Conservation (phyloP, 257 asterid species). For the Nicotiana paniculata region DNA sequence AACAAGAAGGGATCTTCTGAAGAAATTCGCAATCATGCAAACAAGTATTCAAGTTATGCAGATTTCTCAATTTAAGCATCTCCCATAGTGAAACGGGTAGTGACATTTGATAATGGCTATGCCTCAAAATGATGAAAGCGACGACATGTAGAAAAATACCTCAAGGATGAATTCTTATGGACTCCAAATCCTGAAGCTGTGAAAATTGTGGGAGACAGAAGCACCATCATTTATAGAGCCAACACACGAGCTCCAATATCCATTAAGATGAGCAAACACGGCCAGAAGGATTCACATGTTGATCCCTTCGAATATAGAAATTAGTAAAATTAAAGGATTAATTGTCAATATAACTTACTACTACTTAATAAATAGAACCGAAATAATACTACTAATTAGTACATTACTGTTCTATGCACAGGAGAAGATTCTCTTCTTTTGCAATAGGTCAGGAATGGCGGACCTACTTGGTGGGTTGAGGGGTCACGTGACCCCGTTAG, state of each 20-base stretch:
- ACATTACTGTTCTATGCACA: background rate
- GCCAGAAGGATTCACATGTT: background rate
- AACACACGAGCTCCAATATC: background rate
- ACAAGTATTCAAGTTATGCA: background rate
- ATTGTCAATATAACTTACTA: background rate
- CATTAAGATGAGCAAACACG: too few relatives aligned
- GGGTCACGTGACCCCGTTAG: too few relatives aligned
- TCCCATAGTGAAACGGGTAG: background rate
- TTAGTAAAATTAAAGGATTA: background rate
- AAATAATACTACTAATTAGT: background rate
- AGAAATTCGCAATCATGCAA: background rate
- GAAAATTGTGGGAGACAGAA: background rate
- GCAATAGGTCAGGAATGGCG: constrained; percentile 12
- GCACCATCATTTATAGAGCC: background rate
- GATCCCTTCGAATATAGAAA: background rate
- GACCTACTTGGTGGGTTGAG: too few relatives aligned
- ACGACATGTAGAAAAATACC: background rate
- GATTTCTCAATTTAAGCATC: constrained; percentile 14
- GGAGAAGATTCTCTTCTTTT: background rate
- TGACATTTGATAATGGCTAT: background rate
- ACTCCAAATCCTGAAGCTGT: constrained; percentile 1
- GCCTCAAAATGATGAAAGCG: background rate
- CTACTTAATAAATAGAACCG: too few relatives aligned
- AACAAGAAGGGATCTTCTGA: background rate
- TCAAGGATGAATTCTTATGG: background rate